A percentile compares a stretch with the other conserved stretches of the same genome.
Evolutionary conservation across 1,284 basidiomycete genomes (phyloP).

Genomic region (Thecaphora thlaspeos): DNA sequence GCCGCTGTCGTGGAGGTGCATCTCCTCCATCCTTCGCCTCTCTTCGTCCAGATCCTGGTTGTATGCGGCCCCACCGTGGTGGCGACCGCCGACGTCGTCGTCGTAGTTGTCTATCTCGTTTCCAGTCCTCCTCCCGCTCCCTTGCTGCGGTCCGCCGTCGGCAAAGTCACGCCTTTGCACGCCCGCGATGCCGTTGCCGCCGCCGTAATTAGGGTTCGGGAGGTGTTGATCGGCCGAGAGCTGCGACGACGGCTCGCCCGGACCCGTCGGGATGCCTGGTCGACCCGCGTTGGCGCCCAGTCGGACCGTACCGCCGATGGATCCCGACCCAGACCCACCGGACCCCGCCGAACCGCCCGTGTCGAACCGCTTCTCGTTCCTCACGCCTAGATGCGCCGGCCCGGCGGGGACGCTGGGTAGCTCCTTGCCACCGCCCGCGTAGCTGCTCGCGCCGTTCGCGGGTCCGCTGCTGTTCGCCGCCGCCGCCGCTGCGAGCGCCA

Average conservation of each 20-base stretch:
- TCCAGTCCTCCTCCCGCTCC: constrained; percentile 4
- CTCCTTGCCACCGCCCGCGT: constrained; percentile 14
- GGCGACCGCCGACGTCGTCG: constrained; percentile 9
- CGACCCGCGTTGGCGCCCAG: constrained; percentile 20
- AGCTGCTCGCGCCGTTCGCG: constrained; percentile 11
- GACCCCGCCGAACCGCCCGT: constrained; percentile 29
- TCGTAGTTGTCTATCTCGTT: constrained; percentile 19
- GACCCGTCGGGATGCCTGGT: constrained; percentile 23
- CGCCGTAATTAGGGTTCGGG: too few relatives aligned
- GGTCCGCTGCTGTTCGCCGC: constrained; percentile 19
- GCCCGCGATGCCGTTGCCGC: not conserved
- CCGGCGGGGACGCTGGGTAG: constrained; percentile 19
- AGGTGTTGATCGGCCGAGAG: constrained; percentile 5
- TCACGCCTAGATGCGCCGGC: constrained; percentile 11
- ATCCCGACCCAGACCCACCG: constrained; percentile 34
- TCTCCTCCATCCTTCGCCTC: constrained; percentile 34
- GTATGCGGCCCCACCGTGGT: not conserved
- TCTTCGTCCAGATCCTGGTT: constrained; percentile 19
- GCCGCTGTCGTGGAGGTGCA: constrained; percentile 10
- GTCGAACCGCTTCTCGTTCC: constrained; percentile 23
- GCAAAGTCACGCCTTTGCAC: too few relatives aligned
- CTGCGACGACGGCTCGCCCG: not conserved
- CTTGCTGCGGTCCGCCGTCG: too few relatives aligned
- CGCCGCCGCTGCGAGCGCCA: constrained; percentile 24
- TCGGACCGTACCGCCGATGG: constrained; percentile 42